Base-by-base conservation (phyloP, 2,329 filamentous ascomycete genomes). In the Chrysosporium keratinophilum region DNA sequence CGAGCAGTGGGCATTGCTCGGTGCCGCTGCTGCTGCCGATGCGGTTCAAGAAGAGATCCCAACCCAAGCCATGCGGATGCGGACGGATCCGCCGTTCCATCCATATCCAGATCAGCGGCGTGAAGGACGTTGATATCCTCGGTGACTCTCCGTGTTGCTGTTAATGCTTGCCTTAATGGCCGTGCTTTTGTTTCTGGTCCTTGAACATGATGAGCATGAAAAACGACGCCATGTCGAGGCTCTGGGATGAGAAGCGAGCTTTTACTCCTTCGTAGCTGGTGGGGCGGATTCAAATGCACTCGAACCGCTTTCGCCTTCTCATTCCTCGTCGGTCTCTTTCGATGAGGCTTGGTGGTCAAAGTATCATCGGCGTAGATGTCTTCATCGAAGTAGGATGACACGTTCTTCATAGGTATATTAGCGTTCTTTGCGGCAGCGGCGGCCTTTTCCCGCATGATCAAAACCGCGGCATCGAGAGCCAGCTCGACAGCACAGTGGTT, bases 401-500 rank as follows among this genome's bases (percentile, higher is more conserved):
- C 31, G 17, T n/a, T 23, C 19, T 49, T 35, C 28, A 54, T 2
- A 19, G 44, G 51, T 28, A 49, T 37, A 48, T 54, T 34, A 2
- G 44, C 51, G 6, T 35, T 43, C 28, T 23, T 54, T 28, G 51
- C 51, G 12, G 37, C 37, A 15, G 51, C 43, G 12, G 45, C 43
- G 17, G 37, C 31, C 31, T 49, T 48, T 15, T 54, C 51, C 9
- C 45, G 51, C 52, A 54, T 54, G 28, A 66, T 64, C 54, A 68
- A 67, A 33, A 71, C 67, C 6, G 69, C 69, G 34, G 62, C 59
- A 56, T 72, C 69, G 1, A 97, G 72, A 3, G 89, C 88, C 45
- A 95, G 72, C 66, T 97, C 91, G 52, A 96, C 88, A 2, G 89
- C 87, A 61, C 88, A 88, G 52, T 89, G 85, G 63, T 95, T 93